These are phyloP conservation scores for Botryotinia narcissicola DNA, from an alignment of 2,329 filamentous ascomycete genomes.

Conservation along the genomic window DNA sequence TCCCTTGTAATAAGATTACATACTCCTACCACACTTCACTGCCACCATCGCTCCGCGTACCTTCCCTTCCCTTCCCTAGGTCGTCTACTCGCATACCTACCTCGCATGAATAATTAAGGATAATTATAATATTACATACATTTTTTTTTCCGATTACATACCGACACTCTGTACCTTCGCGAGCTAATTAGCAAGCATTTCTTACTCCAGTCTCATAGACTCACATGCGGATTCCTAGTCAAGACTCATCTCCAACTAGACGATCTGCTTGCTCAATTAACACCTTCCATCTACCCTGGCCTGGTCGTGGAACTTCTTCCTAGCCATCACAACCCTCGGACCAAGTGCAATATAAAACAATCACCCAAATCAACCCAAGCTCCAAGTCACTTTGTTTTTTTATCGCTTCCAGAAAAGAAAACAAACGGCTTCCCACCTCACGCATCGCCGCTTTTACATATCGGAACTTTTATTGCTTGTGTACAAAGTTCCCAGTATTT, in stretches of 20 bases:
- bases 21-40: background rate
- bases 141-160: background rate
- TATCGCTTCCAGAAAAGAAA: slow-evolving; percentile 10
- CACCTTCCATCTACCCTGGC: background rate
- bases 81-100: background rate
- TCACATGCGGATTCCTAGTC: background rate
- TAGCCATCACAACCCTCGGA: background rate
- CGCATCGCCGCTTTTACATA: slow-evolving; percentile 11
- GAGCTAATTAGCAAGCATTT: background rate
- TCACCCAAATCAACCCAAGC: background rate
- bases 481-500: background rate
- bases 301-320: background rate
- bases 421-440: slow-evolving; percentile 3
- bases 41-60: background rate
- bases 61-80: background rate
- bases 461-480: slow-evolving; percentile 16
- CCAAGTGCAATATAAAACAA: background rate
- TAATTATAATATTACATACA: background rate
- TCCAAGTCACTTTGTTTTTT: background rate
- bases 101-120: background rate
- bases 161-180: background rate
- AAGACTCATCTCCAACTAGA: background rate
- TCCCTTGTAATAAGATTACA: background rate
- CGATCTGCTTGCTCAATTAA: slow-evolving; percentile 2
- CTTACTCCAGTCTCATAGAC: background rate